Evolutionary conservation across 805 yeast species (phyloP), one percentile per base, ranked within the genome.

Genomic region (Zygoascus biomembranicola): DNA sequence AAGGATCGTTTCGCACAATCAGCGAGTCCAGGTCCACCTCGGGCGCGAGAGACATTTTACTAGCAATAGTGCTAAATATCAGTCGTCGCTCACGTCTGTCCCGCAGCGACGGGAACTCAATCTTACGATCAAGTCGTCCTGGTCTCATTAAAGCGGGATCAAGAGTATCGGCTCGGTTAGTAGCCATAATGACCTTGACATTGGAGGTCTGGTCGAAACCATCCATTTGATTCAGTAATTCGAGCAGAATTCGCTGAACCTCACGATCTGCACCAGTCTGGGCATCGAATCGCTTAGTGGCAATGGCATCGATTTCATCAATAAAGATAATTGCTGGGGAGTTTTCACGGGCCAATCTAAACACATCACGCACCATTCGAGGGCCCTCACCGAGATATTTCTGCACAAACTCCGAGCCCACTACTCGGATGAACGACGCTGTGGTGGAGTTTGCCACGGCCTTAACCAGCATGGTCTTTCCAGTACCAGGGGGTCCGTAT

Each of bases 401-500:
- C 69, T 94, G 99, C 53, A 94, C 99, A 66, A 94, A 94, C 70
- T 94, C 99, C 1, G 98, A 92, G 57, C 99, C 99, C 63, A 89
- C 94, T 32, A 94, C 96, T 69, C 98, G 87, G 62, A 94, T 94
- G 65, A 94, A 94, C 5, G 97, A 79, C 1, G 99, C 99, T 0
- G 96, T 87, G 2, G 98, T 85, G 54, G 92, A 83, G 72, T 94
- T 92, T 11, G 99, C 99, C 47, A 94, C 99, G 0, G 99, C 99
- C 71, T 94, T 94, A 49, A 94, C 99, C 67, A 94, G 79, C 98
- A 94, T 90, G 20, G 99, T 94, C 71, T 94, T 94, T 65, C 99
- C 99, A 1, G 99, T 94, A 69, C 99, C 99, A 48, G 99, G 99
- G 10, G 99, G 98, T n/a, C 99, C 99, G 71, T 94, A 94, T 57